Percentiles rank a stretch among this genome's conserved stretches.
Evolutionary conservation across 257 asterid genomes (phyloP).

Genomic region (Galeopsis tetrahit): DNA sequence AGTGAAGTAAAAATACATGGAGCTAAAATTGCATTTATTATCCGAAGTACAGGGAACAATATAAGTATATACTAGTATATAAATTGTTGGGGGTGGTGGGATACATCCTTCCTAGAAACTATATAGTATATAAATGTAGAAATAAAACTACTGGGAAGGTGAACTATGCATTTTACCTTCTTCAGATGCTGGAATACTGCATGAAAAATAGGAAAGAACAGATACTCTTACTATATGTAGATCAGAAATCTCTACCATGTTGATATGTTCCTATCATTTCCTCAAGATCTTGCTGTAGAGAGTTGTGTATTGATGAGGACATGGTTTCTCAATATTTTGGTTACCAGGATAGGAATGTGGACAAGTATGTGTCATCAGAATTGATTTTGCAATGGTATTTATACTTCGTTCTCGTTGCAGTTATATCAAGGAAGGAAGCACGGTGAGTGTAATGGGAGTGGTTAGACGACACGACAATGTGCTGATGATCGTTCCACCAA

Average conservation of each 20-base stretch:
- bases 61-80: too few relatives aligned
- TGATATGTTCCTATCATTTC: not conserved
- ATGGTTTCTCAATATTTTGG: not conserved
- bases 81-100: too few relatives aligned
- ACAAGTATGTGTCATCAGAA: not conserved
- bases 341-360: not conserved
- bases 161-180: not conserved
- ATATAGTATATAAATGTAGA: not conserved
- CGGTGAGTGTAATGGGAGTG: slow-evolving; percentile 77
- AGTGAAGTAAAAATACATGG: not conserved
- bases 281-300: not conserved
- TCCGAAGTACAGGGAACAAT: not conserved
- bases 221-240: not conserved
- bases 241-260: slow-evolving; percentile 9
- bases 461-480: slow-evolving; percentile 69
- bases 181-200: not conserved
- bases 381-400: not conserved
- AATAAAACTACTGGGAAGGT: not conserved
- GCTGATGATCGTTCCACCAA: slow-evolving; percentile 80
- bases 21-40: not conserved
- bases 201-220: not conserved
- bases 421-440: slow-evolving; percentile 80
- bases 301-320: not conserved
- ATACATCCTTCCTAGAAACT: not conserved
- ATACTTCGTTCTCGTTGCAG: slow-evolving; percentile 39